Evolutionary conservation across 1,284 basidiomycete genomes (phyloP).

Genomic region (Cryptococcus neoformans): DNA sequence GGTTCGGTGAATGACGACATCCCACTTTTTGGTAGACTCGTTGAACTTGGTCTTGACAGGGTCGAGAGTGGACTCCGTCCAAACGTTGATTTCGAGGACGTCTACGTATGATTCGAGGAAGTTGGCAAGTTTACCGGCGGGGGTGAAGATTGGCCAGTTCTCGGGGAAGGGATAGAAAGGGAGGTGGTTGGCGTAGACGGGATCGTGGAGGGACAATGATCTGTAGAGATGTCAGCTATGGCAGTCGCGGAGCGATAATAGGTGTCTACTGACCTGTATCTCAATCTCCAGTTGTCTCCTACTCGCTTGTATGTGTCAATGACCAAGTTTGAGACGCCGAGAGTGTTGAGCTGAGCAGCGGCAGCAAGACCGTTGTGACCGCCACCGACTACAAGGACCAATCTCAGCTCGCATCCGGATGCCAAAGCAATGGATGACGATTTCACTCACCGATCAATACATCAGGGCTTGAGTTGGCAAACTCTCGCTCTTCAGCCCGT

Average conservation of each 20-base stretch:
- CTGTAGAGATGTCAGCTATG: constrained; percentile 6
- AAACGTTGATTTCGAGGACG: constrained; percentile 62
- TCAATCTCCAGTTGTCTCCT: constrained; percentile 59
- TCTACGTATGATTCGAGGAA: constrained; percentile 68
- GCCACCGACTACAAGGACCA: constrained; percentile 53
- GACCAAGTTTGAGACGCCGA: constrained; percentile 57
- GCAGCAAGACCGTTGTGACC: constrained; percentile 64
- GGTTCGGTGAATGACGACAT: constrained; percentile 53
- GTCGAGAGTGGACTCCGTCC: constrained; percentile 58
- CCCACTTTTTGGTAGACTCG: constrained; percentile 56
- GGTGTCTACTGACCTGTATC: constrained; percentile 52
- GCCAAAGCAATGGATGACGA: background rate
- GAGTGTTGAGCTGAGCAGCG: constrained; percentile 59
- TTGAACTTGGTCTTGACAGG: constrained; percentile 52
- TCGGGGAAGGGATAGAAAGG: constrained; percentile 31
- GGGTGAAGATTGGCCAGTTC: constrained; percentile 37
- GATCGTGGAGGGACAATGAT: constrained; percentile 61
- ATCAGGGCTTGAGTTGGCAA: constrained; percentile 26
- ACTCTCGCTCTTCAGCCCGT: constrained; percentile 48
- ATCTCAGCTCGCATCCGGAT: background rate
- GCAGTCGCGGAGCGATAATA: background rate
- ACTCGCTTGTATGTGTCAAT: constrained; percentile 58
- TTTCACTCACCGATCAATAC: constrained; percentile 49
- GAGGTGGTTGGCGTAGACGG: constrained; percentile 53
- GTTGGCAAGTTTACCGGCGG: constrained; percentile 58